These are phyloP conservation scores for Alternaria viburni DNA, from an alignment of 2,329 filamentous ascomycete species.

Conservation along the genomic window DNA sequence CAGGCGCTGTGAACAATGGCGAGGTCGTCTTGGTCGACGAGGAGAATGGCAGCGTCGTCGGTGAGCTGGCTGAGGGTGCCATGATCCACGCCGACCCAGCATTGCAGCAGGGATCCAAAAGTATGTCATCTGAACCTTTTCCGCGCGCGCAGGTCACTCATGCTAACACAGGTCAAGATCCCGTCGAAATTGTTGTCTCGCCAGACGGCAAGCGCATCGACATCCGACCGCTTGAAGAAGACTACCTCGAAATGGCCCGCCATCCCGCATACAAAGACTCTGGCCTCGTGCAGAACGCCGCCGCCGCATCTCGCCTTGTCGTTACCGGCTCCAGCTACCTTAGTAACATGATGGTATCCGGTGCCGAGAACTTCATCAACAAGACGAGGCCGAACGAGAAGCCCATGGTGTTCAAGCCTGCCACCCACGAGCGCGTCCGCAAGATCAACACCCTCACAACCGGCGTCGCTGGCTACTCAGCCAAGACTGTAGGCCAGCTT, in stretches of 20 bases:
- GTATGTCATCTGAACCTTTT: conserved; percentile 56
- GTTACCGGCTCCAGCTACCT: conserved; percentile 85
- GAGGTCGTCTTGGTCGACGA: conserved; percentile 94
- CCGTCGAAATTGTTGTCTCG: conserved; percentile 79
- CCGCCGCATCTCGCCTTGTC: conserved; percentile 86
- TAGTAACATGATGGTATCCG: conserved; percentile 75
- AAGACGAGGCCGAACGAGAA: conserved; percentile 78
- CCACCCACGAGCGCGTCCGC: conserved; percentile 83
- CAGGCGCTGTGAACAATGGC: conserved; percentile 59
- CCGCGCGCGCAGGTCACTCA: conserved; percentile 12
- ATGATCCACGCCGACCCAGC: conserved; percentile 77
- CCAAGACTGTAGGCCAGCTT: conserved; percentile 86
- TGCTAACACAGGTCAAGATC: conserved; percentile 60
- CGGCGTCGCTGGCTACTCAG: conserved; percentile 77
- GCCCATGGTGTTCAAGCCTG: conserved; percentile 85
- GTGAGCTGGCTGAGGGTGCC: conserved; percentile 84
- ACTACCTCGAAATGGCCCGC: conserved; percentile 77
- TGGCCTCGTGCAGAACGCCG: conserved; percentile 83
- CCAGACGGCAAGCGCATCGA: conserved; percentile 71
- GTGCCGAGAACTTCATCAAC: conserved; percentile 80
- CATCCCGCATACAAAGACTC: conserved; percentile 94
- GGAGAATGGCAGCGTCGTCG: conserved; percentile 93
- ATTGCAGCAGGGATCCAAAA: conserved; percentile 87
- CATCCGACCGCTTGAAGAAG: conserved; percentile 70
- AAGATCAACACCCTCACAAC: conserved; percentile 88